Evolutionary conservation across 73 alveolate species (phyloP).

Genomic region (Blepharisma japonicum): DNA sequence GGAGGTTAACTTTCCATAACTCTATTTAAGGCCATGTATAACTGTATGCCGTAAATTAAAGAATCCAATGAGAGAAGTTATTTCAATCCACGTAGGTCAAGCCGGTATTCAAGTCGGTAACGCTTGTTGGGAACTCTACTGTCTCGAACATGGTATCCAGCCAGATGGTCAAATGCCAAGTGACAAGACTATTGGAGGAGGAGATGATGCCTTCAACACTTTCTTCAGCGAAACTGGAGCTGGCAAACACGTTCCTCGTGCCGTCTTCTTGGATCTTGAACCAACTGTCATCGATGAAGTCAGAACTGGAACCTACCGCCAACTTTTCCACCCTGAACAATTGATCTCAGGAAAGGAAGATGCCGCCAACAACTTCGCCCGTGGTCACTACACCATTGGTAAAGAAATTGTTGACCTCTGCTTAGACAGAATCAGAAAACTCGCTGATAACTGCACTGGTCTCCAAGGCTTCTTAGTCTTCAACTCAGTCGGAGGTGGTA

Average conservation of each 20-base stretch:
- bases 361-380: constrained; percentile 94
- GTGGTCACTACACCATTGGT: constrained; percentile 94
- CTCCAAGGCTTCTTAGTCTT: constrained; percentile 78
- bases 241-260: constrained; percentile 98
- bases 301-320: constrained; percentile 86
- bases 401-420: constrained; percentile 85
- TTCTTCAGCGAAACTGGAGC: constrained; percentile 98
- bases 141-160: constrained; percentile 38
- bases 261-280: constrained; percentile 96
- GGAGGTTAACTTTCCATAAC: no score
- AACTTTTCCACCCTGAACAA: constrained; percentile 75
- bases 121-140: constrained; percentile 43
- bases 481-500: constrained; percentile 84
- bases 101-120: constrained; percentile 49
- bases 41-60: no score
- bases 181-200: constrained; percentile 91
- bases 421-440: constrained; percentile 89
- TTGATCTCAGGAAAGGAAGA: constrained; percentile 74
- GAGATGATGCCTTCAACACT: constrained; percentile 96
- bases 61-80: constrained; percentile 39
- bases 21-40: no score
- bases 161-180: constrained; percentile 78
- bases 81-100: constrained; percentile 42
- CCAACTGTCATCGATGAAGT: constrained; percentile 93
- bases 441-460: constrained; percentile 82